phyloP scores from a whole-genome alignment of 208 protist genomes.

The Trypanosoma lewisi region DNA sequence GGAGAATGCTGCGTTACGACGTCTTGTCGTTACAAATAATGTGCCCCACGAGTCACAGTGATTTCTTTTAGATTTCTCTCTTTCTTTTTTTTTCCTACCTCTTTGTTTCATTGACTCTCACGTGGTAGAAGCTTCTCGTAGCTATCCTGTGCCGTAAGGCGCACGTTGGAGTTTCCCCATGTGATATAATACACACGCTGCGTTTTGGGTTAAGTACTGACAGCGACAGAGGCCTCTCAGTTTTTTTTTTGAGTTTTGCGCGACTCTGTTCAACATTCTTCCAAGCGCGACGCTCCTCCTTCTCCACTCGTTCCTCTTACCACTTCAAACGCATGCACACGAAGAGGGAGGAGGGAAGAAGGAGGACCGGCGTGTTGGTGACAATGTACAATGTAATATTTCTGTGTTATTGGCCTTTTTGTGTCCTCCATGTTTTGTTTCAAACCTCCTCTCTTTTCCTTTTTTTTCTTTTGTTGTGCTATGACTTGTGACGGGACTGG shows the following conservation, averaged over 20 bases:
- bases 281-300: too few relatives aligned
- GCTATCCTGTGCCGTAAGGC: too few relatives aligned
- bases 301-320: neutral
- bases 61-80: neutral
- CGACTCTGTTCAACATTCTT: too few relatives aligned
- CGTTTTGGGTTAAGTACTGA: too few relatives aligned
- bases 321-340: neutral
- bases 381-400: neutral
- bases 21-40: conserved; percentile 33
- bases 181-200: too few relatives aligned
- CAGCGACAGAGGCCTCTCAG: too few relatives aligned
- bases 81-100: neutral
- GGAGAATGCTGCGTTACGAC: conserved; percentile 70
- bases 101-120: neutral
- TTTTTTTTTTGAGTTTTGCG: too few relatives aligned
- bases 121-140: too few relatives aligned
- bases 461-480: conserved; percentile 3
- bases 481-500: neutral
- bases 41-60: neutral
- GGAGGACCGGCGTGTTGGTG: neutral
- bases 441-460: neutral
- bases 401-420: neutral
- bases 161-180: too few relatives aligned
- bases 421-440: neutral
- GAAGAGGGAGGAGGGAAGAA: neutral